These are phyloP conservation scores for Candida xiaguanensis DNA, from an alignment of 805 yeast genomes.

Conservation along the genomic window DNA sequence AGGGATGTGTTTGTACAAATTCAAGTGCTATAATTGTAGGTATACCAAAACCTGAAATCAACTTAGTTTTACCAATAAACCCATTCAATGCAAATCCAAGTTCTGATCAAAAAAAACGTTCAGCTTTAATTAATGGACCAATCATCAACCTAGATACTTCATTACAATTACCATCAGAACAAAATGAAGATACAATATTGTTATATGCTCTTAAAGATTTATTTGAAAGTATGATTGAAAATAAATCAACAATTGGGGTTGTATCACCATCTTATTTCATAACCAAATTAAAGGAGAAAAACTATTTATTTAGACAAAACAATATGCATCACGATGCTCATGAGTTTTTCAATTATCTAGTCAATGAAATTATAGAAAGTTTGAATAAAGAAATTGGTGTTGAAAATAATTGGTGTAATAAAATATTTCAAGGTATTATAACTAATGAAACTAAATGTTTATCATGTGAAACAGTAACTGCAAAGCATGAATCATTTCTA, in stretches of 20 bases:
- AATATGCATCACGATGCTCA: constrained; percentile 98
- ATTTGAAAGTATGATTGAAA: constrained; percentile 79
- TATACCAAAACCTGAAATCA: constrained; percentile 38
- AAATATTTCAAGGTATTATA: constrained; percentile 77
- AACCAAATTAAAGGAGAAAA: constrained; percentile 73
- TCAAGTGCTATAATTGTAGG: constrained; percentile 37
- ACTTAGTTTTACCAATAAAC: constrained; percentile 29
- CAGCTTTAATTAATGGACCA: constrained; percentile 79
- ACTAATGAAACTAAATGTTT: constrained; percentile 88
- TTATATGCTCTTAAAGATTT: constrained; percentile 74
- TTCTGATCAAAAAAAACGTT: constrained; percentile 71
- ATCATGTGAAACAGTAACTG: constrained; percentile 78
- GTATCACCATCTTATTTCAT: constrained; percentile 78
- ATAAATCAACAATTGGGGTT: constrained; percentile 67
- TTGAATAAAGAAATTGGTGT: constrained; percentile 38
- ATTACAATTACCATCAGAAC: constrained; percentile 38
- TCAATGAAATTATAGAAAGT: constrained; percentile 65
- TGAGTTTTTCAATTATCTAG: constrained; percentile 83
- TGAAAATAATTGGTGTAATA: constrained; percentile 52
- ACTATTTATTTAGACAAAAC: constrained; percentile 78
- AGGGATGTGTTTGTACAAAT: constrained; percentile 24
- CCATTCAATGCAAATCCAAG: constrained; percentile 41
- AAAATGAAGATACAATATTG: constrained; percentile 26
- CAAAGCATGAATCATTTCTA: constrained; percentile 80
- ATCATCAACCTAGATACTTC: constrained; percentile 76